Conservation (phyloP, 805 yeast genomes). For the Metschnikowia henanensis region DNA sequence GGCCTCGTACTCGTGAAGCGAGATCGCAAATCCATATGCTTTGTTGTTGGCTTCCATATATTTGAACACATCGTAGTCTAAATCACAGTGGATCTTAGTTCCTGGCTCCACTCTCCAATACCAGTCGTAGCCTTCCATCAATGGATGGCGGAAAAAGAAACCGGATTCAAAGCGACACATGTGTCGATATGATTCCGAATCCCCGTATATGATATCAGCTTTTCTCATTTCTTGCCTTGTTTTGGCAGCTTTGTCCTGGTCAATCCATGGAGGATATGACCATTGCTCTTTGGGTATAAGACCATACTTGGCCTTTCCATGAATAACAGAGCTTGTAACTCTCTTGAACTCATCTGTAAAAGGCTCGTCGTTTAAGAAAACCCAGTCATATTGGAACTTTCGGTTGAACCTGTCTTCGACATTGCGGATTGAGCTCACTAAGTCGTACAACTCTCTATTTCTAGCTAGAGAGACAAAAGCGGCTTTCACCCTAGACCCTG, state of each 20-base stretch:
- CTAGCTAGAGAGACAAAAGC: conserved; percentile 85
- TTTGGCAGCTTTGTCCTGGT: too few species aligned
- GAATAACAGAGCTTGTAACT: conserved; percentile 45
- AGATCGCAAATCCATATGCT: conserved; percentile 50
- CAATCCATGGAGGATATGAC: conserved; percentile 40
- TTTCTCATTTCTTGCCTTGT: too few species aligned
- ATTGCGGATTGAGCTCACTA: conserved; percentile 48
- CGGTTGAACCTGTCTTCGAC: conserved; percentile 44
- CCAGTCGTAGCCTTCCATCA: conserved; percentile 49
- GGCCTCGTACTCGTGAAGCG: conserved; percentile 52
- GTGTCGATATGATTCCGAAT: conserved; percentile 50
- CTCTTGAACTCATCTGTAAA: conserved; percentile 42
- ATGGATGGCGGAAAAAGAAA: conserved; percentile 48
- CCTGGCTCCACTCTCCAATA: conserved; percentile 65
- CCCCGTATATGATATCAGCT: conserved; percentile 50
- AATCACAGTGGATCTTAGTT: conserved; percentile 55
- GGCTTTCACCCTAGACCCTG: conserved; percentile 85
- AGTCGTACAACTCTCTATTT: conserved; percentile 75
- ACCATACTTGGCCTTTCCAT: conserved; percentile 42
- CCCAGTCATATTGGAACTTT: conserved; percentile 44
- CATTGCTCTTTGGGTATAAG: conserved; percentile 41
- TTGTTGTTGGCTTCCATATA: conserved; percentile 43
- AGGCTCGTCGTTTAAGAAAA: conserved; percentile 44
- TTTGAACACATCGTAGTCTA: conserved; percentile 54
- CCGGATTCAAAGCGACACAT: conserved; percentile 82